Base-by-base conservation (phyloP, 208 protist species). In the Acanthamoeba triangularis region DNA sequence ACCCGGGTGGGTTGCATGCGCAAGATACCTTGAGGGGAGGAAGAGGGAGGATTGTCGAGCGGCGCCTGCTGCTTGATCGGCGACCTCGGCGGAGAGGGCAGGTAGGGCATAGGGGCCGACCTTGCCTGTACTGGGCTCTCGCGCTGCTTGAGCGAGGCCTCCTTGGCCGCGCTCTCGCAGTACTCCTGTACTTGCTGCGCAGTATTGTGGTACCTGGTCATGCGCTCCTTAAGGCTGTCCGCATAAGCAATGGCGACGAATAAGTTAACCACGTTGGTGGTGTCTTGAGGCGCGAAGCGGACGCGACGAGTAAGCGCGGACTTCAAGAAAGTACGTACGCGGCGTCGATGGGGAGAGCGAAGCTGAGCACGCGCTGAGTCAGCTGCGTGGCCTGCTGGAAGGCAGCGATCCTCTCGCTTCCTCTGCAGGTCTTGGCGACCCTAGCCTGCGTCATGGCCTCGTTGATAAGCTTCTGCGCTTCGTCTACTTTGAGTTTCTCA, bases 391-490 rank as follows among this genome's bases (percentile, higher is more conserved):
- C 74, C 33, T 52, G 74, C 30, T 49, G 14, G 20, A 82, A 82
- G 74, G 35, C 33, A 30, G 41, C 74, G 28, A 82, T 49, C 74
- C 41, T 41, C 74, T 47, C 74, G 37, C 41, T 25, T 25, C 74
- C 74, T 52, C 30, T 10, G 41, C 74, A 25, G 16, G 18, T 18
- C 74, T 82, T 82, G 33, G 74, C 74, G 20, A 8, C 10, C 74
- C 20, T 82, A 35, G 74, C 74, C 37, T 82, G 74, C 33, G 37
- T 11, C 74, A 82, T 41, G 33, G 74, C n/a, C 4, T 82, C 74
- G 23, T 52, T 82, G 74, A 82, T 14, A 13, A 82, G 74, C 74
- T 82, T 82, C 37, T 30, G 74, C 37, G 74, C 74, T 14, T 82
- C 74, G 4, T 82, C 74, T 13, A 52, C 20, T 7, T 49, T 41